phyloP scores from a whole-genome alignment of 371 early-diverging fungal species.

The Mortierella sp. region DNA sequence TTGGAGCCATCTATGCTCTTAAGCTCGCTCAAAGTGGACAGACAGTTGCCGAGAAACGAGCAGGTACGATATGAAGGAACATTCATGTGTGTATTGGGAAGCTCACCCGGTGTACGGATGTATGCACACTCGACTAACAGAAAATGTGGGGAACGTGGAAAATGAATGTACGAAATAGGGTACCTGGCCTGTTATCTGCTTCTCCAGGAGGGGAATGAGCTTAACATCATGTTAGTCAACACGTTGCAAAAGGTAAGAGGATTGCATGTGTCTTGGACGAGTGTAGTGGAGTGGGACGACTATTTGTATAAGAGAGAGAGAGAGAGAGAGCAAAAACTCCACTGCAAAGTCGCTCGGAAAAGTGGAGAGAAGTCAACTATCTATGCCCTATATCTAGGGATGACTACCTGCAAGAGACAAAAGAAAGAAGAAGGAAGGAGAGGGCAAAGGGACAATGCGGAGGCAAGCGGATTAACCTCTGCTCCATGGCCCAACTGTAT shows the following conservation, averaged over 20 bases:
- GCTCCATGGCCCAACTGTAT: background rate
- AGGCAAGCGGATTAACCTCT: background rate
- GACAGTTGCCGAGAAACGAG: constrained; percentile 53
- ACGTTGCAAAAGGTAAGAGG: constrained; percentile 50
- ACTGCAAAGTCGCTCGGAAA: too few relatives aligned
- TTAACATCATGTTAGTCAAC: constrained; percentile 56
- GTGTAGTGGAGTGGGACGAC: too few relatives aligned
- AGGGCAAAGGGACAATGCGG: background rate
- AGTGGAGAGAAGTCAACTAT: background rate
- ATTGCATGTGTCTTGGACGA: too few relatives aligned
- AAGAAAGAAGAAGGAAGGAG: background rate
- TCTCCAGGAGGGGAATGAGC: constrained; percentile 55
- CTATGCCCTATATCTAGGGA: background rate
- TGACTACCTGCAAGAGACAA: background rate
- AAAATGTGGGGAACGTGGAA: background rate
- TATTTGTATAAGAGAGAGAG: background rate
- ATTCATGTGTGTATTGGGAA: background rate
- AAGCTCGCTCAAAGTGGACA: constrained; percentile 57
- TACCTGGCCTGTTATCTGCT: constrained; percentile 51
- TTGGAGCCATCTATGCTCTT: constrained; percentile 54
- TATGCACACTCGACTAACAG: background rate
- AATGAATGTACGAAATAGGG: constrained; percentile 19
- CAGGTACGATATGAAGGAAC: constrained; percentile 21
- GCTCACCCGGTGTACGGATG: background rate
- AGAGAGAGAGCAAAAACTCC: background rate